phyloP scores from a whole-genome alignment of 257 asterid species.

The Rubia yunnanensis region DNA sequence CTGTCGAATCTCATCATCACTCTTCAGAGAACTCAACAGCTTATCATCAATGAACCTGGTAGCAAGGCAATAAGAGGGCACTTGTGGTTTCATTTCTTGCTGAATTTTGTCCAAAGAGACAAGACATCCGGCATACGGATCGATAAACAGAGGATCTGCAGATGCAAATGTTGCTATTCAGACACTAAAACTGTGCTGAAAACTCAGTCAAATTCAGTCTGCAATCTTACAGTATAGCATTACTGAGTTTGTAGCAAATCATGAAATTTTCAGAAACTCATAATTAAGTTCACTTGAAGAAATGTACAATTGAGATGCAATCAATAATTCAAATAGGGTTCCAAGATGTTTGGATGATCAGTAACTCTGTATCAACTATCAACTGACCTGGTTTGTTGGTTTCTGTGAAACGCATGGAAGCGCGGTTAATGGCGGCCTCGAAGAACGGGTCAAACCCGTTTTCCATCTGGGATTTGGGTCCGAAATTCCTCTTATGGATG shows the following conservation, averaged over 20 bases:
- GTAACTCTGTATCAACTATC: too few relatives aligned
- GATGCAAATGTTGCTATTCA: slow-evolving; percentile 2
- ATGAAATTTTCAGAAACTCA: background rate
- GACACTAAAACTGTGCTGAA: background rate
- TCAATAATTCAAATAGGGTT: too few relatives aligned
- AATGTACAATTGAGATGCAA: background rate
- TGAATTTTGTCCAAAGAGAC: slow-evolving; percentile 24
- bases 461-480: slow-evolving; percentile 19
- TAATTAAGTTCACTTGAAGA: background rate
- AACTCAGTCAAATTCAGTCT: too few relatives aligned
- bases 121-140: slow-evolving; percentile 74
- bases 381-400: slow-evolving; percentile 61
- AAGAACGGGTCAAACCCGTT: slow-evolving; percentile 18
- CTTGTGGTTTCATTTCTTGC: slow-evolving; percentile 23
- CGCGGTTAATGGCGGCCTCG: slow-evolving; percentile 41
- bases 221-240: too few relatives aligned
- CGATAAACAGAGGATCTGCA: slow-evolving; percentile 67
- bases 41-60: slow-evolving; percentile 72
- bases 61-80: slow-evolving; percentile 59
- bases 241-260: background rate
- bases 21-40: slow-evolving; percentile 32
- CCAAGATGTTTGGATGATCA: too few relatives aligned
- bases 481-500: slow-evolving; percentile 7
- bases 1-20: slow-evolving; percentile 59
- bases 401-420: slow-evolving; percentile 58